A percentile compares a stretch with the other conserved stretches of the same genome.
Evolutionary conservation across 2,329 filamentous ascomycete species (phyloP).

Genomic region (Talaromyces albobiverticillius): DNA sequence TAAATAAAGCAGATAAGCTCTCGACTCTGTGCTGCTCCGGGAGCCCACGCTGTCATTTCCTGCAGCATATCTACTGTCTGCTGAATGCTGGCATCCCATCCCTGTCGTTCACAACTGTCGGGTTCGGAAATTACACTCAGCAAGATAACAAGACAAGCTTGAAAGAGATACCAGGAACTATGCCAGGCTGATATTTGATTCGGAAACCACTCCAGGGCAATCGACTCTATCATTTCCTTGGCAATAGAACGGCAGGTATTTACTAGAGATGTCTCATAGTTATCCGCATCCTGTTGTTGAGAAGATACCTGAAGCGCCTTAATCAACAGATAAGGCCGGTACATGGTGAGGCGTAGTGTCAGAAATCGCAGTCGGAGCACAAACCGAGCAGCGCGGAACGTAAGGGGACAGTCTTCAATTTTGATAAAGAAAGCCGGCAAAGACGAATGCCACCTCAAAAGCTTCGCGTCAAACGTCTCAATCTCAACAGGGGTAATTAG

Average conservation of each 20-base stretch:
- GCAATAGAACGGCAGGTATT: conserved; percentile 13
- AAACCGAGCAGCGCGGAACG: conserved; percentile 10
- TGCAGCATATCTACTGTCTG: neutral
- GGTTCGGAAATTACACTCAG: conserved; percentile 9
- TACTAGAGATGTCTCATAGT: conserved; percentile 3
- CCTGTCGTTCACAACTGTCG: neutral
- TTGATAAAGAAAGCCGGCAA: neutral
- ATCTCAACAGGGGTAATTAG: conserved; percentile 10
- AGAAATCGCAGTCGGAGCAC: conserved; percentile 20
- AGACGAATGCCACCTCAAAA: conserved; percentile 7
- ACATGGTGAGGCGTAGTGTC: conserved; percentile 20
- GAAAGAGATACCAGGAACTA: conserved; percentile 19
- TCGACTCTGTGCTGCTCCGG: neutral
- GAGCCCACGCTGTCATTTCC: neutral
- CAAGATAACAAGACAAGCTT: conserved; percentile 19
- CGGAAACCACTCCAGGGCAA: conserved; percentile 2
- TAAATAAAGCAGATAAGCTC: conserved; percentile 1
- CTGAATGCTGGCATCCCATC: neutral
- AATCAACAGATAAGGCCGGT: conserved; percentile 19
- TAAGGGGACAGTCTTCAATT: conserved; percentile 1
- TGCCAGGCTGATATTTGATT: conserved; percentile 18
- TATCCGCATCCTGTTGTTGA: conserved; percentile 11
- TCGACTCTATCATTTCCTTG: conserved; percentile 7
- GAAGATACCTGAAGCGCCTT: neutral
- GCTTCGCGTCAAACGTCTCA: conserved; percentile 14